Evolutionary conservation across 164 flowering plant genomes (phyloP), one percentile per base, ranked within the genome.

Genomic region (Litsea cubeba): DNA sequence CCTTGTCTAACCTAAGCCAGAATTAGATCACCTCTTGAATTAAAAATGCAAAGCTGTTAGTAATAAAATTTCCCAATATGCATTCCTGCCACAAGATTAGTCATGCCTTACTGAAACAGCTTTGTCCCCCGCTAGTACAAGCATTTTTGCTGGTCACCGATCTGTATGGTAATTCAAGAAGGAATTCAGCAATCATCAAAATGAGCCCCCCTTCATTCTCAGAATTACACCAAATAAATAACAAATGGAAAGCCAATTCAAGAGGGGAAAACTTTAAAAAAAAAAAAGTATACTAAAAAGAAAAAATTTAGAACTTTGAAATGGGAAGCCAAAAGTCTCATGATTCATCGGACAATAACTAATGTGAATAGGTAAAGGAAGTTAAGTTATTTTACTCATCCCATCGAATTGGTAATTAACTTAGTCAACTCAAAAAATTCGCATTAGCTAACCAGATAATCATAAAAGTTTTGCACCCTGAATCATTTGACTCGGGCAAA

Each of bases 81-180:
- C 20, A 66, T 60, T 50, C 40, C n/a, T 2, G 1, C 14, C 18
- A 23, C 6, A 18, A 28, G 23, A 68, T 3, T 25, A 50, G 2
- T 54, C 87, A 76, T 81, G 80, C 88, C 87, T 85, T 75, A 74
- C 65, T 77, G 40, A 49, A 18, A 46, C 66, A 50, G 68, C 65
- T 70, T 49, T 66, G 70, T 3, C 71, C 57, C 24, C 23, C 62
- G 74, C 79, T n/a, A 17, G 69, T 24, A 24, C 71, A 69, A 14
- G 57, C 71, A 66, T 46, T 76, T 40, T 76, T 85, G 70, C 83
- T 81, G 24, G 80, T 73, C 75, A 68, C 81, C 82, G 74, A 77
- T 72, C 87, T 86, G 81, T 28, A 22, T 62, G 64, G 32, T 50
- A 26, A 71, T 15, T 69, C 28, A 15, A 62, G 49, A 54, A 58